phyloP scores from a whole-genome alignment of 371 early-diverging fungal species.

The Mortierella sp. region DNA sequence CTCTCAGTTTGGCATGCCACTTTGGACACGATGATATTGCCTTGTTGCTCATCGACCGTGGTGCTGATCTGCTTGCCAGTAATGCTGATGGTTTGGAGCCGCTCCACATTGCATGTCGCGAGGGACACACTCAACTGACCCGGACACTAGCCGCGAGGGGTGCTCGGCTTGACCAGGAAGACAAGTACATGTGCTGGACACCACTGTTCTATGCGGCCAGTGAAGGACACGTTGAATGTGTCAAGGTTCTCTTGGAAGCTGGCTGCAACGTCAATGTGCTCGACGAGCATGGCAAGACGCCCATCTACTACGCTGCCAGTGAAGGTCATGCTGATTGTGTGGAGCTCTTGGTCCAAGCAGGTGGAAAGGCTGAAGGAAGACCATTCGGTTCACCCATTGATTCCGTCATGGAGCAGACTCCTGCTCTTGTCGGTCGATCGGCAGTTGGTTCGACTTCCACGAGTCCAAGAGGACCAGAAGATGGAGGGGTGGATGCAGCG shows the following conservation, averaged over 20 bases:
- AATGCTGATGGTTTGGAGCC: slow-evolving; percentile 86
- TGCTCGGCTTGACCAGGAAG: slow-evolving; percentile 80
- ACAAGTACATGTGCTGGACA: slow-evolving; percentile 95
- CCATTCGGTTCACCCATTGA: slow-evolving; percentile 53
- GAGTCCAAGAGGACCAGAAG: too few relatives aligned
- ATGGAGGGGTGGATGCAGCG: slow-evolving; percentile 51
- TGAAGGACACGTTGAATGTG: slow-evolving; percentile 90
- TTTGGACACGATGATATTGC: slow-evolving; percentile 91
- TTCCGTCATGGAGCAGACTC: slow-evolving; percentile 21
- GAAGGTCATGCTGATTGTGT: slow-evolving; percentile 89
- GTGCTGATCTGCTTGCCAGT: slow-evolving; percentile 68
- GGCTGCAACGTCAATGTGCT: slow-evolving; percentile 78
- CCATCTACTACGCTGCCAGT: slow-evolving; percentile 93
- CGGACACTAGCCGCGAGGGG: slow-evolving; percentile 79
- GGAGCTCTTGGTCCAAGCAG: slow-evolving; percentile 47
- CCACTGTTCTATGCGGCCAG: slow-evolving; percentile 94
- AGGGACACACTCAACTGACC: slow-evolving; percentile 83
- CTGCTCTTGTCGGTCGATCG: too few relatives aligned
- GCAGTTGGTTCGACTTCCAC: too few relatives aligned
- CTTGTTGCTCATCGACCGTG: slow-evolving; percentile 76
- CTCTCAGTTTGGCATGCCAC: slow-evolving; percentile 87
- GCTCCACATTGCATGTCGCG: slow-evolving; percentile 88
- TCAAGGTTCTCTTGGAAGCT: slow-evolving; percentile 81
- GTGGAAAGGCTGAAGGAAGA: slow-evolving; percentile 44
- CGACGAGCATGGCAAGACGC: slow-evolving; percentile 87